Base-by-base conservation (phyloP, 1,284 basidiomycete species). In the Peniophora sp. region DNA sequence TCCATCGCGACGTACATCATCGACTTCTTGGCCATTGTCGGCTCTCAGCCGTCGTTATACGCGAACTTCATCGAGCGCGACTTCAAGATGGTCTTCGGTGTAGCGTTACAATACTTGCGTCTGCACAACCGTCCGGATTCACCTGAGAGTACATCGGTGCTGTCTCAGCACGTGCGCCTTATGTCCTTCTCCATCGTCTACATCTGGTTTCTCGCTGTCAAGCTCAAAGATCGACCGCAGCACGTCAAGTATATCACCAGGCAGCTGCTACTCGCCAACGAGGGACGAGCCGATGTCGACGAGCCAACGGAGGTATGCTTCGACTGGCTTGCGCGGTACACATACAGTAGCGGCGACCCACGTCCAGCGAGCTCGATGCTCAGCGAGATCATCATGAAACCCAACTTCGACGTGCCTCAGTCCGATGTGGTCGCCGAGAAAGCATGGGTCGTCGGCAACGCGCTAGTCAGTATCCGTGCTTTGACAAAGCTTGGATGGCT, bases 271-370 rank as follows among this genome's bases (percentile, higher is more conserved):
- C 76, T 95, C 43, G 94, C 93, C 11, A 95, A 96, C 66, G 89
- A 92, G 55, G 85, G 81, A 20, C 81, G 82, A 48, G 70, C 73
- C 3, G 73, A 81, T 39, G 73, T 97, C 1, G 94, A 98, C 63
- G 92, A 92, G 58, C 86, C 90, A 45, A 93, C 93, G 0, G 92
- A 98, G 65, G 95, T 98, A 20, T 97, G 93, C 65, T 96, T 99
- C 62, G 97, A 99, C 67, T 99, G 96, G 90, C 77, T 99, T 6
- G 90, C 93, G 17, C 79, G 97, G 16, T 97, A 97, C 65, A 89
- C 96, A 0, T 97, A 96, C 62, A 92, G 89, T 20, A 95, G 90
- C 59, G 93, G 93, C 12, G 93, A 97, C 62, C 92, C 96, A 0
- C 83, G 91, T 48, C 93, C 95, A 1, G 83, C 90, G 1, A 78